These are phyloP conservation scores for Sordaria brevicollis DNA, from an alignment of 495 filamentous ascomycete species.

Conservation along the genomic window DNA sequence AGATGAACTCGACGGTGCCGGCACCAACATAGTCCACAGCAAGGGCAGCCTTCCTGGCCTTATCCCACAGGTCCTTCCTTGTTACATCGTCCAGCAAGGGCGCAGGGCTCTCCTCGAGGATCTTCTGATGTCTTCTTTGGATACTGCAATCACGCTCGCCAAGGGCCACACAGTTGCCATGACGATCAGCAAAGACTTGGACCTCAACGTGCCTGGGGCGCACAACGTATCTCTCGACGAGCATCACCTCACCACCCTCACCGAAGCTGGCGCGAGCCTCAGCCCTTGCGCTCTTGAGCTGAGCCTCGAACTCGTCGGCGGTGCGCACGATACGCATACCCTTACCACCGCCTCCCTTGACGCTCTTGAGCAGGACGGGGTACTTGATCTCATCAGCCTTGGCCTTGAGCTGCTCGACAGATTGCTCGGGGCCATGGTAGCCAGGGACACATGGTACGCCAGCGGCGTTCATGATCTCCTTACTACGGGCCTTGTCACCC, in stretches of 20 bases:
- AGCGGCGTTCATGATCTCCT: slow-evolving; percentile 90
- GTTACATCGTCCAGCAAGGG: slow-evolving; percentile 71
- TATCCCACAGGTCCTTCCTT: slow-evolving; percentile 84
- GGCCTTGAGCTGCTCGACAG: slow-evolving; percentile 53
- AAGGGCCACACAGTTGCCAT: slow-evolving; percentile 74
- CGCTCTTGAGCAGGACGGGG: slow-evolving; percentile 92
- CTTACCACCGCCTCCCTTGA: slow-evolving; percentile 93
- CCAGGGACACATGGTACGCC: slow-evolving; percentile 94
- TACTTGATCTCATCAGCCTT: slow-evolving; percentile 78
- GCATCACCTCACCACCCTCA: slow-evolving; percentile 72
- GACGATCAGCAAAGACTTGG: slow-evolving; percentile 89
- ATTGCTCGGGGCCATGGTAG: slow-evolving; percentile 85
- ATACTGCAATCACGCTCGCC: slow-evolving; percentile 84
- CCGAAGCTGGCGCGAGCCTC: slow-evolving; percentile 90
- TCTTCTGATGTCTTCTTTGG: slow-evolving; percentile 89
- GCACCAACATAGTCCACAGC: slow-evolving; percentile 94
- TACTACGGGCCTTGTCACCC: slow-evolving; percentile 86
- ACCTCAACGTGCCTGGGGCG: slow-evolving; percentile 96
- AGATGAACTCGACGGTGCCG: slow-evolving; percentile 97
- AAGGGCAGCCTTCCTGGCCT: slow-evolving; percentile 77
- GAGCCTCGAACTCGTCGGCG: slow-evolving; percentile 66
- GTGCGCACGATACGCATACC: slow-evolving; percentile 91
- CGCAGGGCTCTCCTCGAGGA: slow-evolving; percentile 91
- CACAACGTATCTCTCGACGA: slow-evolving; percentile 94
- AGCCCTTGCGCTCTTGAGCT: slow-evolving; percentile 77